phyloP scores from a whole-genome alignment of 768 basidiomycete species.

The Lactarius deliciosus region DNA sequence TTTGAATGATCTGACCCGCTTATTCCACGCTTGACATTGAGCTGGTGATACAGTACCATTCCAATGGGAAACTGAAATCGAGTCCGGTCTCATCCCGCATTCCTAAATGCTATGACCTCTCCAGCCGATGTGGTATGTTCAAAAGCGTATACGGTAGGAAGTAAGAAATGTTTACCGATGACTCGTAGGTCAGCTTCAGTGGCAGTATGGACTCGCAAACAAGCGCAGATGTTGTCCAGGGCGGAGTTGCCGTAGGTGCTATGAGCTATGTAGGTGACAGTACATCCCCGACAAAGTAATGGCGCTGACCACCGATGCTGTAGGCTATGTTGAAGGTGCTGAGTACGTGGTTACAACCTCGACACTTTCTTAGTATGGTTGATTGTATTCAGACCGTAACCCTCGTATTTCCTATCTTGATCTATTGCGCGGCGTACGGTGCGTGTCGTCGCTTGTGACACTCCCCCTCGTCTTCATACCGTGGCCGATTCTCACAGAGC shows the following conservation, averaged over 20 bases:
- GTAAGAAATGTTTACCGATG: constrained; percentile 9
- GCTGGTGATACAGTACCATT: constrained; percentile 33
- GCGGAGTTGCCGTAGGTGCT: constrained; percentile 67
- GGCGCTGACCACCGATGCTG: background rate
- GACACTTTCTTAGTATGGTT: background rate
- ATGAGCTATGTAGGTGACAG: constrained; percentile 66
- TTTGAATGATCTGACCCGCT: background rate
- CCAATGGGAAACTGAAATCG: constrained; percentile 35
- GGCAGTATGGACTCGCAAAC: constrained; percentile 81
- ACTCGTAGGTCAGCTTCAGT: constrained; percentile 73
- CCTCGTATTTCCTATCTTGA: constrained; percentile 38
- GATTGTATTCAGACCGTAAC: constrained; percentile 34
- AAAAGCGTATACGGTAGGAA: background rate
- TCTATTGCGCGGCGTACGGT: constrained; percentile 23
- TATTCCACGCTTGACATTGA: background rate
- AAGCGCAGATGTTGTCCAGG: constrained; percentile 73
- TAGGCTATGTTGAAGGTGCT: constrained; percentile 61
- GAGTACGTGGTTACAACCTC: constrained; percentile 38
- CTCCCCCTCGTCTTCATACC: background rate
- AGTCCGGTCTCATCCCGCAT: constrained; percentile 33
- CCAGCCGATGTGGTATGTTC: constrained; percentile 79
- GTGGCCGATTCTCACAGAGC: constrained; percentile 36
- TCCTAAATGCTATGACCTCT: constrained; percentile 51
- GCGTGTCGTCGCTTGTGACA: background rate
- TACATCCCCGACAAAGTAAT: background rate